Base-by-base conservation (phyloP, 805 yeast genomes). In the Clavispora carvajalis region DNA sequence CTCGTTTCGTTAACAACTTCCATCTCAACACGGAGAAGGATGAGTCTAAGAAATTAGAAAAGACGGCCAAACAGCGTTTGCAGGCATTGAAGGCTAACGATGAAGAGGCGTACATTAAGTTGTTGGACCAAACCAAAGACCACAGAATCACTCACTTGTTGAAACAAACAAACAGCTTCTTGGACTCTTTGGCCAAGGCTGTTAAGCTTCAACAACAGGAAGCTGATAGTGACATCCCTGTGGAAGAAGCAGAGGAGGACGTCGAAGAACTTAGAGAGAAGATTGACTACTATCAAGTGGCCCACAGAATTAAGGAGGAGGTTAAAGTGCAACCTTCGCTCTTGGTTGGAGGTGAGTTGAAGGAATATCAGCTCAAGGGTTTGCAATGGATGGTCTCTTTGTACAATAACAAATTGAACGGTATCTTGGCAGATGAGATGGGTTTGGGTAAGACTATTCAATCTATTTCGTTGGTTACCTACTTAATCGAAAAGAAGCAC, bases 81-180 rank as follows among this genome's bases (percentile, higher is more conserved):
- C 89, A 82, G 55, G 93, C 93, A 22, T 76, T 85, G 70, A 84
- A 82, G 60, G 85, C 90, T 13, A 85, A 85, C 59, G 95, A 85
- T 67, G 95, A 85, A 62, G 95, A 85, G 57, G 93, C 93, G 2
- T 85, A 85, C 66, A 75, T 85, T 59, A 85, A 85, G 57, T 74
- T 85, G 55, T 73, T 85, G 59, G 93, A 85, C 59, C 89, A 85
- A 62, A 85, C 95, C 3, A 85, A 85, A 59, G 95, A 85, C 65
- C 85, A 87, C 31, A 79, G 95, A 76, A 82, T 85, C 52, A 85
- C 93, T 1, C 95, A 85, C 62, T 71, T 85, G 59, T 74, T 85
- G 58, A 82, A 73, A 55, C 95, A 85, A 60, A 85, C 95, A 8
- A 85, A 85, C 59, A 63, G 74, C 12, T 85, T 85, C 63, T 77